Conservation (phyloP, 2,329 filamentous ascomycete genomes). For the Aspergillus hiratsukae region DNA sequence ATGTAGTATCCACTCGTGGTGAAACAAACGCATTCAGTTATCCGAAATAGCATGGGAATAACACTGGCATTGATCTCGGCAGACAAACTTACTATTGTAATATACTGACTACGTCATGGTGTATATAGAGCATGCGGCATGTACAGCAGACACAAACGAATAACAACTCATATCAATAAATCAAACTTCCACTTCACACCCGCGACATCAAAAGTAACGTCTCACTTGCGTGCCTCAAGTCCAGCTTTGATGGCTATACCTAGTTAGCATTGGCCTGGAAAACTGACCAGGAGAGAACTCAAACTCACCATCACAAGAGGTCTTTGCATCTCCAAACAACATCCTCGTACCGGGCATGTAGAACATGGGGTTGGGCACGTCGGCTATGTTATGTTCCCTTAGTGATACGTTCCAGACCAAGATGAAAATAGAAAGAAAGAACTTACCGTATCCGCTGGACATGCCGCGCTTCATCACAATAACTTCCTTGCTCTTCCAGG, state of each 20-base stretch:
- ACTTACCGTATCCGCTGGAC: slow-evolving; percentile 77
- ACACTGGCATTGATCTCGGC: background rate
- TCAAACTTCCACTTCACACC: no score
- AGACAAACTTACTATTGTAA: background rate
- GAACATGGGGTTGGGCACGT: slow-evolving; percentile 91
- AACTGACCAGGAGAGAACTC: slow-evolving; percentile 23
- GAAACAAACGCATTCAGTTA: background rate
- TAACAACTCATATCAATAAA: background rate
- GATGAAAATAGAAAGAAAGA: background rate
- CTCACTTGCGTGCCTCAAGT: background rate
- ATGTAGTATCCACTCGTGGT: background rate
- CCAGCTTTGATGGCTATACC: background rate
- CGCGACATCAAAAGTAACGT: background rate
- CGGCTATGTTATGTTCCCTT: slow-evolving; percentile 53
- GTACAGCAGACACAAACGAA: background rate
- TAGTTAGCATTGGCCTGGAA: background rate
- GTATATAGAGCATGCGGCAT: background rate
- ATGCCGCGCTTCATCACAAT: slow-evolving; percentile 91
- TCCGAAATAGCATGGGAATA: no score
- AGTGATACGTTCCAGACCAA: background rate
- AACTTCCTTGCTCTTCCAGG: slow-evolving; percentile 91
- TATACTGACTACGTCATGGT: background rate
- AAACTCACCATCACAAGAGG: slow-evolving; percentile 71
- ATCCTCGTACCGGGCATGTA: slow-evolving; percentile 86
- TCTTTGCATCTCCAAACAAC: slow-evolving; percentile 87